A percentile compares a stretch with the other conserved stretches of the same genome.
Conservation (phyloP, 2,329 filamentous ascomycete species). For the Whalleya microplaca region DNA sequence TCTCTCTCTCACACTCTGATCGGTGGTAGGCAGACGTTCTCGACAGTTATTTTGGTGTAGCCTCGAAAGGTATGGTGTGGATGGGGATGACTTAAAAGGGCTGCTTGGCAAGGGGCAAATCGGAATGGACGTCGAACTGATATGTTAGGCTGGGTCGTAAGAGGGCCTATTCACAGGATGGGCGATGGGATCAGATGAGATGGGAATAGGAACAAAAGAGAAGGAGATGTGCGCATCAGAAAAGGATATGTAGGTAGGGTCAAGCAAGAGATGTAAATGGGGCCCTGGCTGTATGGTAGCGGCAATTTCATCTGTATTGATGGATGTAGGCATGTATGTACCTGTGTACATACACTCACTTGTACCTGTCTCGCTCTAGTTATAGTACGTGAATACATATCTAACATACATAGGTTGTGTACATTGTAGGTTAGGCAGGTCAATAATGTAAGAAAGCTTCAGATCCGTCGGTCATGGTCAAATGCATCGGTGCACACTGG, state of each 20-base stretch:
- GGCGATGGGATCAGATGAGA: slow-evolving; percentile 4
- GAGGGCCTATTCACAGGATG: slow-evolving; percentile 14
- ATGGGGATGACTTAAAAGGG: not conserved
- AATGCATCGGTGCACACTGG: too few species aligned
- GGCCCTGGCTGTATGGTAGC: slow-evolving; percentile 2
- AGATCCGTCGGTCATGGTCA: too few species aligned
- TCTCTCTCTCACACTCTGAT: not conserved
- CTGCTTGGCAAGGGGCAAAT: not conserved
- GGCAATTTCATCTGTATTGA: slow-evolving; percentile 3
- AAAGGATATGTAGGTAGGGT: not conserved
- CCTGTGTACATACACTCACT: too few species aligned
- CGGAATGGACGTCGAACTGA: slow-evolving; percentile 8
- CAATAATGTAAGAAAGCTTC: not conserved
- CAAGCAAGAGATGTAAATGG: slow-evolving; percentile 22
- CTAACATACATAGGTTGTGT: slow-evolving; percentile 9
- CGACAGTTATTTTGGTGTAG: not conserved
- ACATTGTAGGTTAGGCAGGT: not conserved
- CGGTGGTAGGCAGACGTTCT: not conserved
- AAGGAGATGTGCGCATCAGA: not conserved
- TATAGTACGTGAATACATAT: not conserved
- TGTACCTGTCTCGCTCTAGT: not conserved
- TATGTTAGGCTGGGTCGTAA: slow-evolving; percentile 22
- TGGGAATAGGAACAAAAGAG: slow-evolving; percentile 1
- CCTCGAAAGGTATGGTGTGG: not conserved
- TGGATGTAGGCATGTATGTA: slow-evolving; percentile 1